phyloP scores from a whole-genome alignment of 2,329 filamentous ascomycete species.

The Scedosporium minutisporum region DNA sequence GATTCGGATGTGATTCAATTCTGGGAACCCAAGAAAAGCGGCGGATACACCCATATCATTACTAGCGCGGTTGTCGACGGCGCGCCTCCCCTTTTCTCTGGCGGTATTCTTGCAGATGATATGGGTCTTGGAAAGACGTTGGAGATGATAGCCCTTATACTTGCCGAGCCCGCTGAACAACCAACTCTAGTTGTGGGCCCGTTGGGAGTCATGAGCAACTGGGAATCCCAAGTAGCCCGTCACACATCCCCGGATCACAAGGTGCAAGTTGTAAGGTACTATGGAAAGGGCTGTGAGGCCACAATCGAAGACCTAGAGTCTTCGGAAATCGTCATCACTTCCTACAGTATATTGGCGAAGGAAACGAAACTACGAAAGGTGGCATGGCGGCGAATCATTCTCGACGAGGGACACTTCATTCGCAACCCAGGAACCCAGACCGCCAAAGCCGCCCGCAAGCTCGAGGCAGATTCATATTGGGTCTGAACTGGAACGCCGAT shows the following conservation, averaged over 20 bases:
- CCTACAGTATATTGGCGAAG: constrained; percentile 64
- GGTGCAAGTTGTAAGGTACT: constrained; percentile 64
- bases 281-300: constrained; percentile 49
- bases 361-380: constrained; percentile 42
- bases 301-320: constrained; percentile 47
- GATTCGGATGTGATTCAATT: constrained; percentile 40
- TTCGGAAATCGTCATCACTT: constrained; percentile 74
- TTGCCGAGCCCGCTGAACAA: constrained; percentile 42
- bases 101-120: constrained; percentile 81
- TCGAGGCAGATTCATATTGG: constrained; percentile 68
- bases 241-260: constrained; percentile 57
- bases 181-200: constrained; percentile 74
- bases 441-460: constrained; percentile 55
- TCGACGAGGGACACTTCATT: constrained; percentile 78
- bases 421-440: constrained; percentile 67
- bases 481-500: constrained; percentile 74
- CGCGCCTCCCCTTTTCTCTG: constrained; percentile 58
- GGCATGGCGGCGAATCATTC: constrained; percentile 67
- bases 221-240: constrained; percentile 66
- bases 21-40: neutral
- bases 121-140: constrained; percentile 91
- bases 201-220: constrained; percentile 83
- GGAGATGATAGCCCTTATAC: constrained; percentile 71
- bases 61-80: constrained; percentile 16
- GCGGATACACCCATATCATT: neutral